Base-by-base conservation (phyloP, 352 stramenopile genomes). In the Globisporangium cylindrosporum region DNA sequence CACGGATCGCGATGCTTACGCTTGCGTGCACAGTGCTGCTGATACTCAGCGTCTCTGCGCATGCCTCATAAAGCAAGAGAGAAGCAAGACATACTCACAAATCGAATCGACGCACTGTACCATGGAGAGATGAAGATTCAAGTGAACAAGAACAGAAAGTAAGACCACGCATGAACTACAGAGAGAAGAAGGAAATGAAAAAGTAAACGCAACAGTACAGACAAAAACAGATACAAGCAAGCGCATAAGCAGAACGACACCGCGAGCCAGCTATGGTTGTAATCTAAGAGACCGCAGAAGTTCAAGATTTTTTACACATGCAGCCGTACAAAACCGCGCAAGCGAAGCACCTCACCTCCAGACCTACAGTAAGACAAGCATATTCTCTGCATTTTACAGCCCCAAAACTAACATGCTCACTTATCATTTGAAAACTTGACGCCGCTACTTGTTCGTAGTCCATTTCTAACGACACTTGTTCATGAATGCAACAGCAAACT, bases 1-100 rank as follows among this genome's bases (percentile, higher is more conserved):
- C 67, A 8, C 69, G 73, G 15, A 66, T 84, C n/a, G 79, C 76
- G 15, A 22, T 75, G 24, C 38, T 75, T 9, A 86, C 79, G 25
- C 29, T 86, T 22, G 27, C 65, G 7, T 68, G 69, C 12, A 75
- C 66, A 24, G 29, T 71, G 22, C 68, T 75, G 67, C 74, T 86
- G 24, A 74, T 86, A 29, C 55, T 82, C 49, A 70, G 67, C 1
- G 64, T 86, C 20, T 81, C 75, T 38, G 67, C 59, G 20, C 72
- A 81, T 38, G 68, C 74, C 0, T 49, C 59, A 12, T 70, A 59
- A 51, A 36, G 25, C 61, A 9, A 18, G 15, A n/a, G 54, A 59
- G 27, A 41, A 24, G 9, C 18, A 59, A 25, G 18, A 59, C n/a
- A 41, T 0, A 15, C 14, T 15, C 14, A 15, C 24, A 12, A 59